Percentiles rank a stretch among this genome's conserved stretches.
Evolutionary conservation across 768 basidiomycete species (phyloP).

Genomic region (Trametes elegans): DNA sequence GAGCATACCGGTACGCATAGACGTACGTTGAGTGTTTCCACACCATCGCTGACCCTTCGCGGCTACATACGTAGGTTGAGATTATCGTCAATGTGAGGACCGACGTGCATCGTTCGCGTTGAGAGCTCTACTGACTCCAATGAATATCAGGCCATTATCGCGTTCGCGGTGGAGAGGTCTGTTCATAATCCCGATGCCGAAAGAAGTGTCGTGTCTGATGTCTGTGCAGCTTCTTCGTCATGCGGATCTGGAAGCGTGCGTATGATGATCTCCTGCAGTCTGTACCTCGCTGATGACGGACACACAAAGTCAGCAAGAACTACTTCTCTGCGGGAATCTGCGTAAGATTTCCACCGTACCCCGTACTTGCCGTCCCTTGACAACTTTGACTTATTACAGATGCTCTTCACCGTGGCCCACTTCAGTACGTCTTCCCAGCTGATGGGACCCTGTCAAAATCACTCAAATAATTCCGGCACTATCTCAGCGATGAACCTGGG

Average conservation of each 20-base stretch:
- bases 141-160: not conserved
- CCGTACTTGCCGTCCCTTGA: not conserved
- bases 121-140: not conserved
- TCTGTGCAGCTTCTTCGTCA: not conserved
- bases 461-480: not conserved
- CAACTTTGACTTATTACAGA: not conserved
- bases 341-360: not conserved
- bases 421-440: not conserved
- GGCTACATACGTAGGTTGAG: not conserved
- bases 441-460: not conserved
- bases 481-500: not conserved
- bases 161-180: not conserved
- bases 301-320: not conserved
- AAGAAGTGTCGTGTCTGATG: not conserved
- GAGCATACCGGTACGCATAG: not conserved
- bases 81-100: not conserved
- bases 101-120: not conserved
- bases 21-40: not conserved
- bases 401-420: not conserved
- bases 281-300: not conserved
- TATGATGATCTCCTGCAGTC: not conserved
- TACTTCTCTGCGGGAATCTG: not conserved
- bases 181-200: not conserved
- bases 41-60: not conserved
- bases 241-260: conserved; percentile 6